A percentile compares a stretch with the other conserved stretches of the same genome.
phyloP scores from a whole-genome alignment of 2,329 filamentous ascomycete species.

The Paramyrothecium roridum region DNA sequence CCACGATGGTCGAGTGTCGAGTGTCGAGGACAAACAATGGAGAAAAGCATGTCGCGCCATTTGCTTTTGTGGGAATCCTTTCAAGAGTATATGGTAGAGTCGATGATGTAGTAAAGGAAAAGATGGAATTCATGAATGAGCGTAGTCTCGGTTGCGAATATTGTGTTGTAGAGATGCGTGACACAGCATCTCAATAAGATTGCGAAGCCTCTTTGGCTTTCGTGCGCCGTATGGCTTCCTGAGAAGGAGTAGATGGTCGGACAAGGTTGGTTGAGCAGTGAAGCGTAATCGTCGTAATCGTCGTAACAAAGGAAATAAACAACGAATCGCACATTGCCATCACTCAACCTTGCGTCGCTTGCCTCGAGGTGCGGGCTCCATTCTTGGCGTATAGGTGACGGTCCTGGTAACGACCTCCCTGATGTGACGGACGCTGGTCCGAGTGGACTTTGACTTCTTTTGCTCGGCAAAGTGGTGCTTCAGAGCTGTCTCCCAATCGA shows the following conservation, averaged over 20 bases:
- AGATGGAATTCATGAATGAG: background rate
- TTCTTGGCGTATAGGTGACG: slow-evolving; percentile 82
- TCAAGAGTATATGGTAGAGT: background rate
- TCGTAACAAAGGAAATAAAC: slow-evolving; percentile 2
- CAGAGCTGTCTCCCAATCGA: slow-evolving; percentile 73
- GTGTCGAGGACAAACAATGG: background rate
- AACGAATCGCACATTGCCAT: slow-evolving; percentile 4
- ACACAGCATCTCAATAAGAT: too few species aligned
- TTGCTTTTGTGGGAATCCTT: background rate
- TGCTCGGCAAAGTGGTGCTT: slow-evolving; percentile 63
- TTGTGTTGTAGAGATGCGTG: background rate
- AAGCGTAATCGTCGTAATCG: slow-evolving; percentile 1
- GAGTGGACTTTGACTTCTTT: slow-evolving; percentile 53
- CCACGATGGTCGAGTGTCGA: background rate
- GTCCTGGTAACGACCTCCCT: slow-evolving; percentile 92
- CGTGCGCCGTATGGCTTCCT: too few species aligned
- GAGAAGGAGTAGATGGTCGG: background rate
- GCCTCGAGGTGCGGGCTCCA: slow-evolving; percentile 87
- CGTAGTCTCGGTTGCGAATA: background rate
- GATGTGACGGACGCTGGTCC: slow-evolving; percentile 67
- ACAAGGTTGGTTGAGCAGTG: background rate
- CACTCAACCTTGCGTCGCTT: slow-evolving; percentile 76
- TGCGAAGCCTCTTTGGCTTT: too few species aligned
- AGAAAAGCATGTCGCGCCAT: background rate
- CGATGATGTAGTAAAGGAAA: background rate